A percentile compares a stretch with the other conserved stretches of the same genome.
phyloP scores from a whole-genome alignment of 2,329 filamentous ascomycete genomes.

The Eutypella sp. region DNA sequence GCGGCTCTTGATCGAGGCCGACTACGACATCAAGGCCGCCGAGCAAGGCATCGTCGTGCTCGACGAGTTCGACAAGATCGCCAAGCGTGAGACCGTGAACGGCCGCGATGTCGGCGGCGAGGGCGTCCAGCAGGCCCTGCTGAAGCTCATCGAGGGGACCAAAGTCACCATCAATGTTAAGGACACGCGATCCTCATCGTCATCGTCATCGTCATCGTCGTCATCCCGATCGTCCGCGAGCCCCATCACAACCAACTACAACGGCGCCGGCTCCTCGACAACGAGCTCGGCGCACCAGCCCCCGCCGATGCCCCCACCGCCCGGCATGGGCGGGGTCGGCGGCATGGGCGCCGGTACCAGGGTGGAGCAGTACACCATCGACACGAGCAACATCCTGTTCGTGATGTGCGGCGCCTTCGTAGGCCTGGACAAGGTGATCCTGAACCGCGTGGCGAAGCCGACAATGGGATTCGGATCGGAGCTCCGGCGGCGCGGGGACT shows the following conservation, averaged over 20 bases:
- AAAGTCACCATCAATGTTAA: constrained; percentile 91
- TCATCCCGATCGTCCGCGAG: constrained; percentile 44
- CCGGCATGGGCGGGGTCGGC: neutral
- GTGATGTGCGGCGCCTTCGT: constrained; percentile 96
- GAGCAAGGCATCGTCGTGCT: constrained; percentile 93
- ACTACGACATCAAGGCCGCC: constrained; percentile 78
- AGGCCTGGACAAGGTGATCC: constrained; percentile 79
- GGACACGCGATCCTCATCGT: constrained; percentile 52
- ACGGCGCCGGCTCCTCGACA: constrained; percentile 34
- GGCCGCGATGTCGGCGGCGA: constrained; percentile 94
- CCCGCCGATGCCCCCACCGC: constrained; percentile 30
- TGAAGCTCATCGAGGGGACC: constrained; percentile 95
- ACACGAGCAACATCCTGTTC: constrained; percentile 95
- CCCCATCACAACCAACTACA: constrained; percentile 50
- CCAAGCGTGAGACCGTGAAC: constrained; percentile 78
- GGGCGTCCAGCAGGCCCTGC: constrained; percentile 89
- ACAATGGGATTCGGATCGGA: constrained; percentile 90
- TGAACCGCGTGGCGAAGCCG: constrained; percentile 78
- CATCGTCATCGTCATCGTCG: constrained; percentile 35
- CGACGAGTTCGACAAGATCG: constrained; percentile 97
- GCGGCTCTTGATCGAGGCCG: constrained; percentile 79
- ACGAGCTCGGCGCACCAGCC: constrained; percentile 38
- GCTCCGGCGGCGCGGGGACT: constrained; percentile 56
- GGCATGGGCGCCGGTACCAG: constrained; percentile 30
- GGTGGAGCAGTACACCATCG: constrained; percentile 65